phyloP scores from a whole-genome alignment of 495 filamentous ascomycete species.

The Penicillium turbatum region DNA sequence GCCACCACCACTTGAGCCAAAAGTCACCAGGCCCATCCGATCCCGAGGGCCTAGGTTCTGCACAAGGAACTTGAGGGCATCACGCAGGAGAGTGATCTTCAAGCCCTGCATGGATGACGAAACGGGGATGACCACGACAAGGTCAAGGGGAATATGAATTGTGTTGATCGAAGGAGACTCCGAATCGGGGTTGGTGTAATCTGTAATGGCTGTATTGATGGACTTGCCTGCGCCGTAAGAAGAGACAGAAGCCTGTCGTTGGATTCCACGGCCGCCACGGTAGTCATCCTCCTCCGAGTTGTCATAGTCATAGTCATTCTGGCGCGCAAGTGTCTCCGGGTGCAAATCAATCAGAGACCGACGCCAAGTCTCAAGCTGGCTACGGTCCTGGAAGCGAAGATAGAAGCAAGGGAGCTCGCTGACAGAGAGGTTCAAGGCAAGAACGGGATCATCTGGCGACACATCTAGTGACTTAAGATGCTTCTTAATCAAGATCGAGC shows the following conservation, averaged over 20 bases:
- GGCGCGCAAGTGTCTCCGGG: conserved; percentile 56
- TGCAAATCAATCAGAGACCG: conserved; percentile 83
- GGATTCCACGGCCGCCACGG: conserved; percentile 55
- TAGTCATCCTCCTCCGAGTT: conserved; percentile 92
- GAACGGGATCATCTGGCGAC: conserved; percentile 67
- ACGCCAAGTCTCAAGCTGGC: conserved; percentile 87
- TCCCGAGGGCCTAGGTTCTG: conserved; percentile 88
- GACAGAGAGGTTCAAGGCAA: conserved; percentile 89
- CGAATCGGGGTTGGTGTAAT: conserved; percentile 62
- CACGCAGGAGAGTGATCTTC: conserved; percentile 94
- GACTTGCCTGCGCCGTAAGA: conserved; percentile 65
- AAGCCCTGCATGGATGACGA: conserved; percentile 99
- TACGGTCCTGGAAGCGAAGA: conserved; percentile 80
- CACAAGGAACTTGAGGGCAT: conserved; percentile 90
- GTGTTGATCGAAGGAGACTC: conserved; percentile 54
- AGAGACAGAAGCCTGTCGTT: conserved; percentile 83
- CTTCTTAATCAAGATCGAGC: conserved; percentile 97
- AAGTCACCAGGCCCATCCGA: conserved; percentile 95
- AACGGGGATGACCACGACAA: conserved; percentile 95
- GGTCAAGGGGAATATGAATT: conserved; percentile 87
- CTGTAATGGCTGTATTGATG: conserved; percentile 43
- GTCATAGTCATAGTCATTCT: conserved; percentile 72
- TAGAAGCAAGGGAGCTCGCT: conserved; percentile 95
- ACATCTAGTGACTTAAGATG: conserved; percentile 89
- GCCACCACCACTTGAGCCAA: conserved; percentile 90